A percentile compares a stretch with the other conserved stretches of the same genome.
Conservation (phyloP, 495 filamentous ascomycete species). For the Apiosordaria backusii region DNA sequence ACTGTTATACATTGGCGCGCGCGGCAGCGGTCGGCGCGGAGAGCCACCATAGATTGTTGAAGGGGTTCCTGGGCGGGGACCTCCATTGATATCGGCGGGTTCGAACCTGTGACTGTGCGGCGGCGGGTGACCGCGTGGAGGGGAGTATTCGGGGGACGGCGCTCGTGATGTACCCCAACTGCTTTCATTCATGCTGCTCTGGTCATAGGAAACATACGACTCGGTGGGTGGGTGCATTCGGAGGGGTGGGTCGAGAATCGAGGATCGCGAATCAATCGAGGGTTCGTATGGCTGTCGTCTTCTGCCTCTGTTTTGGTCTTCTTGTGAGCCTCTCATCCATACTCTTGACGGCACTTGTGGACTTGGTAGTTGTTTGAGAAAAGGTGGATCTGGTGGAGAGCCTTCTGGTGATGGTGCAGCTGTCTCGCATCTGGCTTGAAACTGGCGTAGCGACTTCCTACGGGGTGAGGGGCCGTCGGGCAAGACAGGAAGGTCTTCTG, state of each 20-base stretch:
- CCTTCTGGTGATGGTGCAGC: not conserved
- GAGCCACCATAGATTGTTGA: conserved; percentile 82
- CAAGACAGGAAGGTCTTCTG: conserved; percentile 36
- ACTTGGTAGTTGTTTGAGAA: not conserved
- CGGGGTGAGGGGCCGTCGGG: conserved; percentile 47
- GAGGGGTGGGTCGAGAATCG: conserved; percentile 42
- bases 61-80: conserved; percentile 84
- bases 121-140: conserved; percentile 51
- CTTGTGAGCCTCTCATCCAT: conserved; percentile 36
- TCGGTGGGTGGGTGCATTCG: conserved; percentile 43
- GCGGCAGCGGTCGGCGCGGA: conserved; percentile 82
- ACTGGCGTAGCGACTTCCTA: conserved; percentile 31
- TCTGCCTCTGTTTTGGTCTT: conserved; percentile 33
- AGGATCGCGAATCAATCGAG: conserved; percentile 43
- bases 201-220: conserved; percentile 41
- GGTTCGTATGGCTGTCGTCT: conserved; percentile 46
- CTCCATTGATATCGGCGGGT: conserved; percentile 82
- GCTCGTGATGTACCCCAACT: conserved; percentile 67
- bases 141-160: conserved; percentile 54
- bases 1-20: conserved; percentile 76
- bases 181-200: conserved; percentile 34
- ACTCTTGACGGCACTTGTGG: conserved; percentile 10
- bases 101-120: conserved; percentile 71
- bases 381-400: not conserved
- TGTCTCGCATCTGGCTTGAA: conserved; percentile 25